phyloP scores from a whole-genome alignment of 2,329 filamentous ascomycete genomes.

The Cyphellophora europaea region DNA sequence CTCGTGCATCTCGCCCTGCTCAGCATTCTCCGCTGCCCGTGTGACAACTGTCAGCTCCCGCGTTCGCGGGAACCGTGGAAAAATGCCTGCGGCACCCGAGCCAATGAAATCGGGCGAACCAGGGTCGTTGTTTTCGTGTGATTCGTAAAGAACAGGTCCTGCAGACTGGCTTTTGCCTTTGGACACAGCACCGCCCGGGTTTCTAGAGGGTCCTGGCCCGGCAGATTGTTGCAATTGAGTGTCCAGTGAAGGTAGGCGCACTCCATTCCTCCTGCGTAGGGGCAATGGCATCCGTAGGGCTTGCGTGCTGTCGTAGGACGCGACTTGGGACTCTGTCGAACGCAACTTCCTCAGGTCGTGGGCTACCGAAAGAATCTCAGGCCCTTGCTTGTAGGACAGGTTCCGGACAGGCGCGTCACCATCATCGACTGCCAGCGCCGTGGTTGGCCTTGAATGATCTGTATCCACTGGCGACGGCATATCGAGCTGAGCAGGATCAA shows the following conservation, averaged over 20 bases:
- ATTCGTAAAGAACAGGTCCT: slow-evolving; percentile 4
- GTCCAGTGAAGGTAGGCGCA: slow-evolving; percentile 12
- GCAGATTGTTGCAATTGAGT: no score
- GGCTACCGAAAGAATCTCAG: slow-evolving; percentile 9
- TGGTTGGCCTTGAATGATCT: slow-evolving; percentile 1
- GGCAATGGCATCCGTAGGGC: slow-evolving; percentile 1
- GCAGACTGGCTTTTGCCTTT: slow-evolving; percentile 5
- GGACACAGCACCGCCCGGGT: background rate
- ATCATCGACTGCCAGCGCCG: slow-evolving; percentile 2
- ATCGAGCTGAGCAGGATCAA: slow-evolving; percentile 7
- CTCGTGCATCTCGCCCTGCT: background rate
- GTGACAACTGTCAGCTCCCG: background rate
- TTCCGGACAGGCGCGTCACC: background rate
- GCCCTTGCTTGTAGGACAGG: slow-evolving; percentile 13
- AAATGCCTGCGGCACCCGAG: slow-evolving; percentile 7
- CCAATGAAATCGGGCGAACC: slow-evolving; percentile 13
- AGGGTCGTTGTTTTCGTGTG: slow-evolving; percentile 3
- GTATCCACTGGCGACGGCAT: slow-evolving; percentile 6
- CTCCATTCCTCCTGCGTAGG: slow-evolving; percentile 15
- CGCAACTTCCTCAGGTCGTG: no score
- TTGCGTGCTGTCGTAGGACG: slow-evolving; percentile 5
- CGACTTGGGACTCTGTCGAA: background rate
- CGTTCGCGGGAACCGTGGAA: slow-evolving; percentile 1
- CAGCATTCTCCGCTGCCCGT: background rate
- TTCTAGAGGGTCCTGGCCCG: background rate